Evolutionary conservation across 2,329 filamentous ascomycete species (phyloP).

Genomic region (Diplodia scrobiculata): DNA sequence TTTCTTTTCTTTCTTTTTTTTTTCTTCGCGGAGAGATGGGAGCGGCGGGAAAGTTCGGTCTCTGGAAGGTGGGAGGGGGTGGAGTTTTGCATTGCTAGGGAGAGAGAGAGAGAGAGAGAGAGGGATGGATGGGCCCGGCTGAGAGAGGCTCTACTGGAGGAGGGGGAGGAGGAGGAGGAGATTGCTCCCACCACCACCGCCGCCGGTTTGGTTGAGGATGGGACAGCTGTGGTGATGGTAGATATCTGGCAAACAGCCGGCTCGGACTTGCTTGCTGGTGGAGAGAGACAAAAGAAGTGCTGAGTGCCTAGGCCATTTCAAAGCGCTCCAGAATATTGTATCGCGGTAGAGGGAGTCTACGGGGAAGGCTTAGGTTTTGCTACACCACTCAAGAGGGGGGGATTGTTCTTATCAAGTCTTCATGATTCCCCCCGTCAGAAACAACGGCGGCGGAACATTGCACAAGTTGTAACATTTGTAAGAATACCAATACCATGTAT

Average conservation of each 20-base stretch:
- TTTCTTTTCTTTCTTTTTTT: no score
- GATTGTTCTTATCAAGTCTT: not conserved
- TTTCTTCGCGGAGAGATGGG: no score
- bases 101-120: no score
- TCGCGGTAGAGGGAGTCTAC: not conserved
- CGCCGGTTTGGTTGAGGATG: no score
- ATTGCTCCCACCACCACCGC: no score
- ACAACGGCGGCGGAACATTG: not conserved
- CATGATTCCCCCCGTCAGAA: not conserved
- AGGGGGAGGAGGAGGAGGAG: no score
- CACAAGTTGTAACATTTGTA: not conserved
- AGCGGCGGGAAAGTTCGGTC: no score
- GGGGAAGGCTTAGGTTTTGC: not conserved
- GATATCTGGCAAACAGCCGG: not conserved
- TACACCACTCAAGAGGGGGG: not conserved
- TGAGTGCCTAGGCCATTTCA: not conserved
- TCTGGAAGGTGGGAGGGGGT: not conserved
- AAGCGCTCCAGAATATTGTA: not conserved
- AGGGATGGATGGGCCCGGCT: no score
- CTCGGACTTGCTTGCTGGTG: not conserved
- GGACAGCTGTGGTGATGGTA: no score
- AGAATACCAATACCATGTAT: conserved; percentile 12
- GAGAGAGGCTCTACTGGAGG: no score
- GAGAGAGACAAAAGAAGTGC: not conserved
- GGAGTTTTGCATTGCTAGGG: no score